phyloP scores from a whole-genome alignment of 768 basidiomycete species.

The Calocybe indica region DNA sequence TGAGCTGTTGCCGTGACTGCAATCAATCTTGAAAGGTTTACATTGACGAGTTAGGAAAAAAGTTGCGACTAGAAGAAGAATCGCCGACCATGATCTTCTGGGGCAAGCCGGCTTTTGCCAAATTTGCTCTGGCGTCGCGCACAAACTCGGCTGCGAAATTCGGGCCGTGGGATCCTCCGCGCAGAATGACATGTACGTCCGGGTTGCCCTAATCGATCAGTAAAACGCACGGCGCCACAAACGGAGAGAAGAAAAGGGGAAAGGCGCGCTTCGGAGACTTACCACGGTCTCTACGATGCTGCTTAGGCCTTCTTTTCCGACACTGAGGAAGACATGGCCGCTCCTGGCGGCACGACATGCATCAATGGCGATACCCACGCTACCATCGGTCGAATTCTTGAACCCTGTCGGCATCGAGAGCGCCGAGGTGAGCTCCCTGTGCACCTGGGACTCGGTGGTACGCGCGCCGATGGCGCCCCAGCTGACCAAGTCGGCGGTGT shows the following conservation, averaged over 20 bases:
- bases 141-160: slow-evolving; percentile 84
- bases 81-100: slow-evolving; percentile 79
- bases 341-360: slow-evolving; percentile 89
- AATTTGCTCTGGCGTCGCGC: slow-evolving; percentile 63
- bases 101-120: slow-evolving; percentile 71
- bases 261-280: slow-evolving; percentile 8
- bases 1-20: slow-evolving; percentile 92
- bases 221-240: not conserved
- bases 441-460: slow-evolving; percentile 91
- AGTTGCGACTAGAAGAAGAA: not conserved
- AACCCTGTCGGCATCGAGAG: slow-evolving; percentile 97
- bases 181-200: slow-evolving; percentile 90
- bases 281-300: slow-evolving; percentile 94
- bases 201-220: slow-evolving; percentile 68
- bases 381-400: slow-evolving; percentile 98
- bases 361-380: slow-evolving; percentile 86
- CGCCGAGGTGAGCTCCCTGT: slow-evolving; percentile 81
- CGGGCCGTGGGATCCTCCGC: slow-evolving; percentile 85
- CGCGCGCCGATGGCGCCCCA: slow-evolving; percentile 97
- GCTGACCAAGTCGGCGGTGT: slow-evolving; percentile 82
- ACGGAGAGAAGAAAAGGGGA: not conserved
- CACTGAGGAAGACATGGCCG: slow-evolving; percentile 93
- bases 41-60: not conserved
- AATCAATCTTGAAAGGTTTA: slow-evolving; percentile 64
- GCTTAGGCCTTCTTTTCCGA: slow-evolving; percentile 93